phyloP scores from a whole-genome alignment of 768 basidiomycete genomes.

The Tylopilus balloui region DNA sequence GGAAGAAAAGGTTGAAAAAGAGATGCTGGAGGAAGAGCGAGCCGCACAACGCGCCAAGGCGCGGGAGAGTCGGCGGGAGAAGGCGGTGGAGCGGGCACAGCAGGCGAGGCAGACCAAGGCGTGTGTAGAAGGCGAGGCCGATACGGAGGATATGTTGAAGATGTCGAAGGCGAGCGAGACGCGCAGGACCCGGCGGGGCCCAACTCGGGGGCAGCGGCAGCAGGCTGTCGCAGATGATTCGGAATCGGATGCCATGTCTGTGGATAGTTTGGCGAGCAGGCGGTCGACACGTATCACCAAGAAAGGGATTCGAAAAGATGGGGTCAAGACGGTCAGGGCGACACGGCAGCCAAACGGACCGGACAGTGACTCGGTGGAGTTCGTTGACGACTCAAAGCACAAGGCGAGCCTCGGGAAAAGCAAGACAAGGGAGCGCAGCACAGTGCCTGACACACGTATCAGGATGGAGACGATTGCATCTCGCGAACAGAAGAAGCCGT shows the following conservation, averaged over 20 bases:
- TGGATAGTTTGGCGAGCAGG: constrained; percentile 19
- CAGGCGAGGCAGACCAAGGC: constrained; percentile 5
- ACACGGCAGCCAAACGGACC: not conserved
- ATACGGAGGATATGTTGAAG: not conserved
- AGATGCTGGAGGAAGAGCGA: constrained; percentile 21
- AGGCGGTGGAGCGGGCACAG: constrained; percentile 22
- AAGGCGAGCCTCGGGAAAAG: not conserved
- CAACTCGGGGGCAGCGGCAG: too few relatives aligned
- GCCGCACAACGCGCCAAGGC: constrained; percentile 23
- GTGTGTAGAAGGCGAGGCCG: not conserved
- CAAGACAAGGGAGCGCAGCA: not conserved
- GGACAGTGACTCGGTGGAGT: constrained; percentile 4
- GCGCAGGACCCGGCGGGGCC: constrained; percentile 1
- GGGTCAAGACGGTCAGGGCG: not conserved
- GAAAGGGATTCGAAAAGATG: not conserved
- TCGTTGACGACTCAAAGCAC: not conserved
- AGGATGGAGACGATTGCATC: not conserved
- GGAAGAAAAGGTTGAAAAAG: constrained; percentile 36
- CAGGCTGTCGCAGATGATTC: constrained; percentile 3
- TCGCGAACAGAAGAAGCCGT: not conserved
- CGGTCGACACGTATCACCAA: constrained; percentile 7
- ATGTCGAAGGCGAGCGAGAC: constrained; percentile 7
- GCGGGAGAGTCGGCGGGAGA: constrained; percentile 15
- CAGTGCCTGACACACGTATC: not conserved
- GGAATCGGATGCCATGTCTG: constrained; percentile 30